Percentiles rank a stretch among this genome's conserved stretches.
Conservation (phyloP, 225 moss, liverwort and hornwort genomes). For the Sphagnum contortum region DNA sequence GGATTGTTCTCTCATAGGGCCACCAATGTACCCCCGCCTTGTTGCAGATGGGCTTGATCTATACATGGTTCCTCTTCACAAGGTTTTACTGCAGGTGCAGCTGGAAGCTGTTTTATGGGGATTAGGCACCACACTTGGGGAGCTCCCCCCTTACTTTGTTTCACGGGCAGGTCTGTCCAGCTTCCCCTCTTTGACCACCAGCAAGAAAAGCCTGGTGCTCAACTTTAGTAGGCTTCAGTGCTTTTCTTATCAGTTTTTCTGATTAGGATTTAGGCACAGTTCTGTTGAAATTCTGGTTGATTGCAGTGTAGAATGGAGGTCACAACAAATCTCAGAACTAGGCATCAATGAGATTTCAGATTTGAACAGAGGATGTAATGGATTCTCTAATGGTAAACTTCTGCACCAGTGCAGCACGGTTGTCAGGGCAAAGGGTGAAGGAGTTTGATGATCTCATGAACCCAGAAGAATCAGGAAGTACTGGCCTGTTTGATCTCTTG, state of each 20-base stretch:
- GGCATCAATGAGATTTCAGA: too few relatives aligned
- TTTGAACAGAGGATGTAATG: too few relatives aligned
- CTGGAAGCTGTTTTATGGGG: conserved; percentile 84
- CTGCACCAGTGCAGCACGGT: conserved; percentile 28
- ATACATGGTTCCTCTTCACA: conserved; percentile 67
- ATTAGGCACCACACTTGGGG: conserved; percentile 79
- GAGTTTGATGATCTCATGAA: conserved; percentile 69
- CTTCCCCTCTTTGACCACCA: neutral
- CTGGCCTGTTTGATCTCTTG: conserved; percentile 47
- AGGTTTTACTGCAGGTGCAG: conserved; percentile 75
- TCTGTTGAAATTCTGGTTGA: too few relatives aligned
- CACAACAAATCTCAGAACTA: too few relatives aligned
- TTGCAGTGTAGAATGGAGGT: too few relatives aligned
- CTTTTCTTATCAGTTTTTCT: neutral
- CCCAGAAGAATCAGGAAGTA: conserved; percentile 32
- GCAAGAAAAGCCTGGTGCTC: neutral
- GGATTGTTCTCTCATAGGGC: conserved; percentile 49
- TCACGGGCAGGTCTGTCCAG: conserved; percentile 42
- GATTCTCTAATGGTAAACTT: too few relatives aligned
- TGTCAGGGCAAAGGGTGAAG: conserved; percentile 78
- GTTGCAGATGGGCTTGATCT: conserved; percentile 35
- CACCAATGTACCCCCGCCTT: conserved; percentile 55
- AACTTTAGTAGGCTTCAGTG: too few relatives aligned
- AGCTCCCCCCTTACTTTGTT: conserved; percentile 93
- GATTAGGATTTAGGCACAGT: neutral